phyloP scores from a whole-genome alignment of 257 asterid genomes.

The Solanum sparsipilum region DNA sequence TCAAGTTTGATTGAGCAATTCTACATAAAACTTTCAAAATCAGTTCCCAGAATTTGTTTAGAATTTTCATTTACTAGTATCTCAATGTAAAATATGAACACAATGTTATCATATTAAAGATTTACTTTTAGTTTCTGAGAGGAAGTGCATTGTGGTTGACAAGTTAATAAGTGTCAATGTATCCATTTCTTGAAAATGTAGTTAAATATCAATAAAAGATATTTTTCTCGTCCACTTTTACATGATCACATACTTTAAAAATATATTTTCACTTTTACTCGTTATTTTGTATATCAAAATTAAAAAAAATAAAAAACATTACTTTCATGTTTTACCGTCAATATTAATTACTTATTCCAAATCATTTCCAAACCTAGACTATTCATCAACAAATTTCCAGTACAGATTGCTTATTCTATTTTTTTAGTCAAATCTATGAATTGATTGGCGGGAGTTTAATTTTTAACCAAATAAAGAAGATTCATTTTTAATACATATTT shows the following conservation, averaged over 20 bases:
- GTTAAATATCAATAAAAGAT: not conserved
- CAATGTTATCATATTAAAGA: not conserved
- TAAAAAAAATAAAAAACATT: too few relatives aligned
- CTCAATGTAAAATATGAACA: not conserved
- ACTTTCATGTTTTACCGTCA: not conserved
- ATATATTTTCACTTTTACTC: too few relatives aligned
- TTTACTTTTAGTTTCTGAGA: not conserved
- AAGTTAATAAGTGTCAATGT: not conserved
- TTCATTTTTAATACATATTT: not conserved
- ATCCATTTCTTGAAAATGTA: not conserved
- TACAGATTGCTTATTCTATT: not conserved
- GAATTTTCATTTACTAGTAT: not conserved
- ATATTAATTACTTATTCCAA: not conserved
- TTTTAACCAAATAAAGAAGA: not conserved
- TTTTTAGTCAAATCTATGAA: not conserved
- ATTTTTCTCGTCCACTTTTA: too few relatives aligned
- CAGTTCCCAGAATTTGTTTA: not conserved
- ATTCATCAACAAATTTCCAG: not conserved
- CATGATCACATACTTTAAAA: not conserved
- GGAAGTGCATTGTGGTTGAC: not conserved
- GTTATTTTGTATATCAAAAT: too few relatives aligned
- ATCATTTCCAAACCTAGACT: not conserved
- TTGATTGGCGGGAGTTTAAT: not conserved
- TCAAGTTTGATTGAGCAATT: not conserved
- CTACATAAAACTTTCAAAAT: not conserved